These are phyloP conservation scores for Pseudozyma sp. DNA, from an alignment of 1,284 basidiomycete genomes.

Conservation along the genomic window DNA sequence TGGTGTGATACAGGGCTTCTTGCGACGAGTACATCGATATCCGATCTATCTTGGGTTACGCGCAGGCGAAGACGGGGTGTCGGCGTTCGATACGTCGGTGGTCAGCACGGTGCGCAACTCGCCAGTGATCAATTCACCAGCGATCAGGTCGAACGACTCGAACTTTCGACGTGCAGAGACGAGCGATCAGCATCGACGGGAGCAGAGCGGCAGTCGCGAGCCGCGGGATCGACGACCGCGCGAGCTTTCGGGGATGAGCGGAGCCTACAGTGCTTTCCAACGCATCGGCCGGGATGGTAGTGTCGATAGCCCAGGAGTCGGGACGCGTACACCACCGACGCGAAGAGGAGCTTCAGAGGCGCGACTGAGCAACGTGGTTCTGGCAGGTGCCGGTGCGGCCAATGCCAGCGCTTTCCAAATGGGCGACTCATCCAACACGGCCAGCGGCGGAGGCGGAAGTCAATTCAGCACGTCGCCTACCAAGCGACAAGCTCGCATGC, in stretches of 20 bases:
- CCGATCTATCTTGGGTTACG: slow-evolving; percentile 75
- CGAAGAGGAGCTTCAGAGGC: slow-evolving; percentile 23
- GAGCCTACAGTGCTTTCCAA: slow-evolving; percentile 30
- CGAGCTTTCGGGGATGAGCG: slow-evolving; percentile 42
- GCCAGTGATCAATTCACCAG: slow-evolving; percentile 33
- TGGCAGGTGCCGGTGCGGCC: slow-evolving; percentile 22
- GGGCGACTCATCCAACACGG: slow-evolving; percentile 17
- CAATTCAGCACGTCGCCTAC: slow-evolving; percentile 46
- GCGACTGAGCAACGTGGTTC: slow-evolving; percentile 25
- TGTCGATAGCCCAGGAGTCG: slow-evolving; percentile 39
- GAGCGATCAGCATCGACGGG: slow-evolving; percentile 6
- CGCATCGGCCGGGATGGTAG: slow-evolving; percentile 41
- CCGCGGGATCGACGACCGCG: slow-evolving; percentile 38
- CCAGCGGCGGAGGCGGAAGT: slow-evolving; percentile 23
- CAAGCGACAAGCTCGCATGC: slow-evolving; percentile 21
- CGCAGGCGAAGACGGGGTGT: slow-evolving; percentile 10
- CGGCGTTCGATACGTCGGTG: slow-evolving; percentile 21
- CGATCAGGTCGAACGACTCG: slow-evolving; percentile 16
- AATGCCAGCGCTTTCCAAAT: slow-evolving; percentile 27
- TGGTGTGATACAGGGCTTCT: slow-evolving; percentile 98
- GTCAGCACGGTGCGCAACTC: slow-evolving; percentile 39
- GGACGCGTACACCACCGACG: slow-evolving; percentile 9
- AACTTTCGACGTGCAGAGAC: slow-evolving; percentile 5
- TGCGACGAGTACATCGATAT: slow-evolving; percentile 91
- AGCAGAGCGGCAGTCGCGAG: slow-evolving; percentile 49